phyloP scores from a whole-genome alignment of 1,284 basidiomycete species.

The Tilletia caries region DNA sequence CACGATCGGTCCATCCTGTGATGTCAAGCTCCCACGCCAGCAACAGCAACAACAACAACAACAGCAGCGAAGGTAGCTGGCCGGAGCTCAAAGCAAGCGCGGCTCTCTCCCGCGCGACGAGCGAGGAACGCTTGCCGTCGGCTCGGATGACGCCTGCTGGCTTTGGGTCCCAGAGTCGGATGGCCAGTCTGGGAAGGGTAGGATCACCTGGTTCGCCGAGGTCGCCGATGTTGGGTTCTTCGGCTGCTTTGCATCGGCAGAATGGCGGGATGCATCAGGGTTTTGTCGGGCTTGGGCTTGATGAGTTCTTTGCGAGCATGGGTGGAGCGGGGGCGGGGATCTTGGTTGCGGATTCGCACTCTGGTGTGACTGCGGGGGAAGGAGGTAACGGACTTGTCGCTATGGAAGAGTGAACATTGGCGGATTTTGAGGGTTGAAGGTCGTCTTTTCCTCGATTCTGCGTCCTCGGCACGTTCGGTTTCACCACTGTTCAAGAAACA shows the following conservation, averaged over 20 bases:
- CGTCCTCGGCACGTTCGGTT: not conserved
- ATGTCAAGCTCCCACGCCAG: too few relatives aligned
- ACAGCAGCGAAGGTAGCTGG: conserved; percentile 7
- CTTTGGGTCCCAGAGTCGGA: not conserved
- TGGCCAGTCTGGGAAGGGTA: not conserved
- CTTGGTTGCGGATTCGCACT: not conserved
- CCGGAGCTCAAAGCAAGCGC: not conserved
- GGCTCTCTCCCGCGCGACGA: conserved; percentile 5
- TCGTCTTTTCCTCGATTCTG: not conserved
- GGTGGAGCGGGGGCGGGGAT: not conserved
- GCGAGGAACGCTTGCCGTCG: conserved; percentile 4
- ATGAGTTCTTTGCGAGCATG: not conserved
- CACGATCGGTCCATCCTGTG: not conserved
- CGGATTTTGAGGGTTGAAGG: not conserved
- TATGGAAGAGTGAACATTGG: conserved; percentile 1
- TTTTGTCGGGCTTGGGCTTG: conserved; percentile 1
- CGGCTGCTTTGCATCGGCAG: not conserved
- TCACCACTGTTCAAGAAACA: not conserved
- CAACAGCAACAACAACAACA: too few relatives aligned
- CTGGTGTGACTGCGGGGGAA: not conserved
- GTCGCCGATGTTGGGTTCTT: not conserved
- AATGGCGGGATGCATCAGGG: not conserved
- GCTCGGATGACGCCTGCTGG: conserved; percentile 6
- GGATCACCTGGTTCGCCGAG: not conserved
- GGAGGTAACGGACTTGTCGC: not conserved